Evolutionary conservation across 768 basidiomycete genomes (phyloP), one percentile per base, ranked within the genome.

Genomic region (Paxillus involutus): DNA sequence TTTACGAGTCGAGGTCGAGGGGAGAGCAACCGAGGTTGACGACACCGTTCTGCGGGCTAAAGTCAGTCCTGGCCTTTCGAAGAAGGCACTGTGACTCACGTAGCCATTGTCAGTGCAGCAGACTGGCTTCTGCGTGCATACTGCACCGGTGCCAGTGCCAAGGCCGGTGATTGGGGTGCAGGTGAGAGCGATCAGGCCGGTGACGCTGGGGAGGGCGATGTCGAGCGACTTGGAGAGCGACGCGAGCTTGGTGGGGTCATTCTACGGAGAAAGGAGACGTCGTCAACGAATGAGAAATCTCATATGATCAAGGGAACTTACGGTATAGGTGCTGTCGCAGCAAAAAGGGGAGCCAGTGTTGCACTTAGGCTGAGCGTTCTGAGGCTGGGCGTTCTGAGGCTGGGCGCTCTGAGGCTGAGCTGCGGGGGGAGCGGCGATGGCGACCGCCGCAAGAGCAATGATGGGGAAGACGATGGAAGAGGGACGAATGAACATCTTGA

Each of bases 261-360:
- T 46, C 13, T 36, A 21, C 21, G 13, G 32, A 30, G 26, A 37
- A 24, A 16, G 10, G 4, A 16, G 24, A 14, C 13, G 3, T 8
- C 7, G 10, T 33, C 19, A 21, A 35, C 7, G 26, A 12, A 11
- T 29, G 26, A 21, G 21, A 21, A 21, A 21, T 21, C 21, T 13
- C 16, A 4, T 6, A 13, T 16, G 11, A 24, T 21, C 13, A 1
- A 24, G 5, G 21, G 37, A 17, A 32, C 37, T 26, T 29, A 43
- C 48, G 16, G 42, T 8, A 4, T 29, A 30, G n/a, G 36, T 41
- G 29, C 29, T 19, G 17, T 26, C 19, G 39, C 55, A 62, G 51
- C 55, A 63, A 11, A 44, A 40, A 26, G 75, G 44, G n/a, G 61
- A 44, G 3, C 79, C 80, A 30, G 75, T 72, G 62, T 71, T 71